Evolutionary conservation across 352 stramenopile species (phyloP).

Genomic region (Salisapilia sapeloensis): DNA sequence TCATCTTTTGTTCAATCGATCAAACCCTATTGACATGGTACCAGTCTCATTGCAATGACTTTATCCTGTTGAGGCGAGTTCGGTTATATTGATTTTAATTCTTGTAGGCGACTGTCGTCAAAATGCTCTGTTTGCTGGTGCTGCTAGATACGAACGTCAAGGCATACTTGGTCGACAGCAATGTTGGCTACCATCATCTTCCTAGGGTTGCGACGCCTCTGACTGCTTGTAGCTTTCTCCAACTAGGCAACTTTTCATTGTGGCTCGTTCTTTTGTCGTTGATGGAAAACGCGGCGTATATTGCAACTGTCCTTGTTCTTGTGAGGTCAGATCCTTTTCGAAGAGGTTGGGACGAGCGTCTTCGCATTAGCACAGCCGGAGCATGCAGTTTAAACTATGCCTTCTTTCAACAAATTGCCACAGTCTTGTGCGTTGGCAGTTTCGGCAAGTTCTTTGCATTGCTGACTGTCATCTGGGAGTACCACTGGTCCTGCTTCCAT

Average conservation of each 20-base stretch:
- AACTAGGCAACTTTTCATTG: slow-evolving; percentile 60
- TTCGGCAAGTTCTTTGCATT: slow-evolving; percentile 76
- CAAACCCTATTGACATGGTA: slow-evolving; percentile 19
- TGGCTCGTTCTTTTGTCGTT: slow-evolving; percentile 54
- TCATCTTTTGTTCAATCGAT: slow-evolving; percentile 70
- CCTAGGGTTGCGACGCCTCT: neutral
- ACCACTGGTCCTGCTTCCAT: slow-evolving; percentile 72
- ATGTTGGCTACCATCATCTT: slow-evolving; percentile 28
- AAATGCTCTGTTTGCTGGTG: slow-evolving; percentile 59
- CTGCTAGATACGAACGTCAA: slow-evolving; percentile 81
- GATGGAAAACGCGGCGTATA: slow-evolving; percentile 55
- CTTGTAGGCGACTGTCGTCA: slow-evolving; percentile 29
- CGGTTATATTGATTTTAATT: neutral
- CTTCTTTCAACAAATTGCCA: slow-evolving; percentile 2
- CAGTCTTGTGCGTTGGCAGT: slow-evolving; percentile 61
- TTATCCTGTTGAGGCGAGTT: neutral
- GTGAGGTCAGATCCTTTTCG: slow-evolving; percentile 32
- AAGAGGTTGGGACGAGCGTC: slow-evolving; percentile 23
- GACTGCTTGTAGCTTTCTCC: slow-evolving; percentile 7
- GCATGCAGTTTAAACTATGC: neutral
- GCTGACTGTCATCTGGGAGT: slow-evolving; percentile 76
- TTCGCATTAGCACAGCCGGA: slow-evolving; percentile 3
- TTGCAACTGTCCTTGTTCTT: slow-evolving; percentile 20
- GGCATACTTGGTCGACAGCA: slow-evolving; percentile 57
- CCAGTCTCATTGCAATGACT: neutral